Evolutionary conservation across 2,329 filamentous ascomycete genomes (phyloP).

Genomic region (Monosporascus sp.): DNA sequence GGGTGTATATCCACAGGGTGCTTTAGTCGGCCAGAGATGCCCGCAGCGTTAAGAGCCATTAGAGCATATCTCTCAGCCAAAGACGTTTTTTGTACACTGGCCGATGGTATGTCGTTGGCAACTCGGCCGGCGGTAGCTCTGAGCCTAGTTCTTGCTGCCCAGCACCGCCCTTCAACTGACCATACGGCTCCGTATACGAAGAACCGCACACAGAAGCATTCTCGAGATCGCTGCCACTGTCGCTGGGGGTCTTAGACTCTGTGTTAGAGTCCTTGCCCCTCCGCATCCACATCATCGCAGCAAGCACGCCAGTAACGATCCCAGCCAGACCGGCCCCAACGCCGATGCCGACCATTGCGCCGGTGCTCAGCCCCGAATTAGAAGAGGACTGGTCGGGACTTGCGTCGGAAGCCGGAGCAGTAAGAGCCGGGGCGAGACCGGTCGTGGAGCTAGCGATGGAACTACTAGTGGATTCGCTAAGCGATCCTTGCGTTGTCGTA

Average conservation of each 20-base stretch:
- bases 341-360: slow-evolving; percentile 7
- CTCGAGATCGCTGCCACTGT: slow-evolving; percentile 1
- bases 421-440: neutral
- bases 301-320: slow-evolving; percentile 3
- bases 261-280: slow-evolving; percentile 2
- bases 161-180: neutral
- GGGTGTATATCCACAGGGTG: too few species aligned
- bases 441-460: neutral
- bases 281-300: neutral
- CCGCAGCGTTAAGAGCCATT: too few species aligned
- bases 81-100: too few species aligned
- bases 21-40: too few species aligned
- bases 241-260: slow-evolving; percentile 1
- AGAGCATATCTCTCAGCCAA: too few species aligned
- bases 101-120: too few species aligned
- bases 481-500: neutral
- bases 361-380: slow-evolving; percentile 1
- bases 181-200: neutral
- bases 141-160: neutral
- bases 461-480: neutral
- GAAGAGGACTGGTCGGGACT: neutral
- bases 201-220: neutral
- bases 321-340: slow-evolving; percentile 4
- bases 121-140: neutral
- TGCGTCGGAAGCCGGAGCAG: neutral